Base-by-base conservation (phyloP, 148 eudicot genomes). In the Pharnaceum exiguum region DNA sequence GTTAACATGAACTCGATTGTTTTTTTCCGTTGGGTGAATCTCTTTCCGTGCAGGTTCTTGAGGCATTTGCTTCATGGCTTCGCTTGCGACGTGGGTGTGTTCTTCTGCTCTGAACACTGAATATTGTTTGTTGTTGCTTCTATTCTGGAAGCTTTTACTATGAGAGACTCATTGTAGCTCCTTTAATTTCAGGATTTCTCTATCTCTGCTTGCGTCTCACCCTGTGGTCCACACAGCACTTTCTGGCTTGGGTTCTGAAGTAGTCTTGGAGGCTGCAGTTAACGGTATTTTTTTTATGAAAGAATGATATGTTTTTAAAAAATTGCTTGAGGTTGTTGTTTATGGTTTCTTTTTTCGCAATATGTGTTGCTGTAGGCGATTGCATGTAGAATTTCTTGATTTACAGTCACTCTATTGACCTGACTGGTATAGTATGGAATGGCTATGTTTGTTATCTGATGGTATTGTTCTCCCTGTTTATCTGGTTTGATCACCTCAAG, bases 51-150 rank as follows among this genome's bases (percentile, higher is more conserved):
- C 96, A 93, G 99, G 99, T 84, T 70, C 80, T 93, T 7, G 96
- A 89, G 83, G 96, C 96, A 65, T 93, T 93, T 83, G 91, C 99
- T 59, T 85, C 99, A 26, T 93, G 99, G 99, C 85, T 93, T 70
- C 95, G 96, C 36, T 71, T 93, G 64, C 81, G 95, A 69, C 90
- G 80, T 57, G 89, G 95, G 99, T 93, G 70, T 53, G 78, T 53
- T 22, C 17, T 49, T 64, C 23, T 51, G 32, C 27, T 37, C 65
- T 45, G 19, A 10, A 49, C 46, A 2, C 50, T 40, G 26, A 55
- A 27, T 36, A 19, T 49, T 15, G 5, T 35, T 3, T 56, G 27
- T 51, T 19, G 33, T 38, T 65, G 44, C 51, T 37, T 51, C n/a
- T 23, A 12, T 29, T 39, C 31, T 51, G n/a, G 19, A 65, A 54